phyloP scores from a whole-genome alignment of 306 rosid species.

The Bauhinia variegata region DNA sequence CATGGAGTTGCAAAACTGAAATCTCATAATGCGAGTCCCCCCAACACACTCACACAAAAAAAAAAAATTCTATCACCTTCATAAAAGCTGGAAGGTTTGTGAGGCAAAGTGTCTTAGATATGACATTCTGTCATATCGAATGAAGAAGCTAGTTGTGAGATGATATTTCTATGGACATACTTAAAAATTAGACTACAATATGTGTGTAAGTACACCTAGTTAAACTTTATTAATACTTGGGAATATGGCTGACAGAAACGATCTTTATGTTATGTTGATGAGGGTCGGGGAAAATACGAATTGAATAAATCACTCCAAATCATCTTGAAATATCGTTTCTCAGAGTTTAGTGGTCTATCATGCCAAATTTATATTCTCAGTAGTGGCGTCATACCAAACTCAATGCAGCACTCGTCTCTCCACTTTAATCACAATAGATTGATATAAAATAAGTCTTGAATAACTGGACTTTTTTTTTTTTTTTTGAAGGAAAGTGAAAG shows the following conservation, averaged over 20 bases:
- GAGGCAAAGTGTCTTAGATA: constrained; percentile 14
- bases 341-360: background rate
- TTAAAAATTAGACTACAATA: constrained; percentile 18
- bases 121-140: background rate
- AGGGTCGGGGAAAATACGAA: constrained; percentile 8
- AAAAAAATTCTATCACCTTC: background rate
- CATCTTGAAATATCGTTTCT: background rate
- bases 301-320: constrained; percentile 10
- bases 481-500: too few relatives aligned
- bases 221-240: constrained; percentile 1
- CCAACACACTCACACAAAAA: too few relatives aligned
- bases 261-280: background rate
- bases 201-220: background rate
- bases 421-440: constrained; percentile 7
- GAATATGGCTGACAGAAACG: constrained; percentile 18
- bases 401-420: constrained; percentile 3
- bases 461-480: too few relatives aligned
- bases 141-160: constrained; percentile 4
- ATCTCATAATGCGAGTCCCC: too few relatives aligned
- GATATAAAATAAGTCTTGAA: too few relatives aligned
- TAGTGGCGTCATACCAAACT: background rate
- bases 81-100: constrained; percentile 1
- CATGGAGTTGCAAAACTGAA: constrained; percentile 2
- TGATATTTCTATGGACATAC: constrained; percentile 14
- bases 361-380: constrained; percentile 6